Percentiles rank a stretch among this genome's conserved stretches.
Evolutionary conservation across 2,329 filamentous ascomycete species (phyloP).

Genomic region (Dothideomycetes sp.): DNA sequence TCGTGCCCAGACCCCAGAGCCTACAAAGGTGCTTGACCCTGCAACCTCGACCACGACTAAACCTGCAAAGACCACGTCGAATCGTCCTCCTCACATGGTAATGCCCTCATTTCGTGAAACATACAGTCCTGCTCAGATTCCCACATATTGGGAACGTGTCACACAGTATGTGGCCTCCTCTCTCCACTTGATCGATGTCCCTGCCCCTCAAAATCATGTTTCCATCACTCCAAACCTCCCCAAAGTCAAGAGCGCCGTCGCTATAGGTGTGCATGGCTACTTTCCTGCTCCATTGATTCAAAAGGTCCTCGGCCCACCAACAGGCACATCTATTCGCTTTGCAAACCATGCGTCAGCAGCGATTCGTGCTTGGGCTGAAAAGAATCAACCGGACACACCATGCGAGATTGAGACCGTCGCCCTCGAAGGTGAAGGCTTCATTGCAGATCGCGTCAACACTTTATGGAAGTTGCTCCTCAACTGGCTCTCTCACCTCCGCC

Average conservation of each 20-base stretch:
- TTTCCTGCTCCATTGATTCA: constrained; percentile 81
- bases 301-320: constrained; percentile 88
- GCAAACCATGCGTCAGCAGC: constrained; percentile 76
- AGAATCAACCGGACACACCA: constrained; percentile 44
- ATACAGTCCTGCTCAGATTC: constrained; percentile 40
- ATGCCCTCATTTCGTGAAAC: constrained; percentile 60
- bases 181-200: constrained; percentile 20
- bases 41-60: background rate
- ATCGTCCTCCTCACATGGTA: constrained; percentile 45
- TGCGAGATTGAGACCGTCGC: constrained; percentile 90
- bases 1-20: background rate
- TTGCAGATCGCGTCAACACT: constrained; percentile 78
- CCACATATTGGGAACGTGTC: constrained; percentile 31
- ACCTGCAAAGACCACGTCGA: constrained; percentile 1
- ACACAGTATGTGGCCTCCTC: constrained; percentile 25
- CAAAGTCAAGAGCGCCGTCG: constrained; percentile 73
- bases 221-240: constrained; percentile 53
- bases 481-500: constrained; percentile 82
- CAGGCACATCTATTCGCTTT: constrained; percentile 88
- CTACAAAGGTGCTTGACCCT: background rate
- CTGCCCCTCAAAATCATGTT: constrained; percentile 52
- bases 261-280: constrained; percentile 88
- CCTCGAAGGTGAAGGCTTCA: constrained; percentile 87
- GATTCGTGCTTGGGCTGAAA: constrained; percentile 71
- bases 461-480: constrained; percentile 91